Conservation (phyloP, 306 rosid genomes). For the Acmispon strigosus region DNA sequence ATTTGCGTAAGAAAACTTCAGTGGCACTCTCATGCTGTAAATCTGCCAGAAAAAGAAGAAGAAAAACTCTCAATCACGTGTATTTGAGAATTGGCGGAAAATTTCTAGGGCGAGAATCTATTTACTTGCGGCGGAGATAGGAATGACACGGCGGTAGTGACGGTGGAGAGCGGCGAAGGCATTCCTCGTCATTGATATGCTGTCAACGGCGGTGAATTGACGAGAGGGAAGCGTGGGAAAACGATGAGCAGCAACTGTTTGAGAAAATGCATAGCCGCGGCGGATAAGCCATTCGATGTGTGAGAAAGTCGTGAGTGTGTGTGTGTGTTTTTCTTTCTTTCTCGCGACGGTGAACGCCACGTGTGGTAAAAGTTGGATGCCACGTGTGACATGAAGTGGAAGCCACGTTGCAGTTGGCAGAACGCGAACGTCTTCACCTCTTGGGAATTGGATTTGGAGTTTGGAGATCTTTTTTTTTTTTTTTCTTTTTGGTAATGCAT, state of each 20-base stretch:
- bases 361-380: slow-evolving; percentile 16
- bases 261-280: slow-evolving; percentile 31
- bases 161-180: slow-evolving; percentile 55
- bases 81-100: neutral
- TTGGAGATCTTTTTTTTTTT: no score
- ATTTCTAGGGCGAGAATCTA: neutral
- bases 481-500: no score
- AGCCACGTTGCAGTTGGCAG: slow-evolving; percentile 31
- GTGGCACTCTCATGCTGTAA: slow-evolving; percentile 22
- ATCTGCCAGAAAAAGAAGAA: slow-evolving; percentile 32
- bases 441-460: no score
- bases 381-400: slow-evolving; percentile 3
- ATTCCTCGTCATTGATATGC: slow-evolving; percentile 71
- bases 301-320: neutral
- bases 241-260: slow-evolving; percentile 25
- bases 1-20: slow-evolving; percentile 33
- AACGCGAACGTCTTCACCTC: neutral
- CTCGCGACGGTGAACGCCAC: slow-evolving; percentile 35
- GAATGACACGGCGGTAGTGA: slow-evolving; percentile 40
- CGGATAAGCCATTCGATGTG: neutral
- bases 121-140: slow-evolving; percentile 38
- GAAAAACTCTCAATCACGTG: neutral
- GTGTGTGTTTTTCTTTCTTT: neutral
- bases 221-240: slow-evolving; percentile 19
- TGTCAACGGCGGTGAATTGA: slow-evolving; percentile 8